phyloP scores from a whole-genome alignment of 2,329 filamentous ascomycete species.

The Magnaporthiopsis rhizophila region DNA sequence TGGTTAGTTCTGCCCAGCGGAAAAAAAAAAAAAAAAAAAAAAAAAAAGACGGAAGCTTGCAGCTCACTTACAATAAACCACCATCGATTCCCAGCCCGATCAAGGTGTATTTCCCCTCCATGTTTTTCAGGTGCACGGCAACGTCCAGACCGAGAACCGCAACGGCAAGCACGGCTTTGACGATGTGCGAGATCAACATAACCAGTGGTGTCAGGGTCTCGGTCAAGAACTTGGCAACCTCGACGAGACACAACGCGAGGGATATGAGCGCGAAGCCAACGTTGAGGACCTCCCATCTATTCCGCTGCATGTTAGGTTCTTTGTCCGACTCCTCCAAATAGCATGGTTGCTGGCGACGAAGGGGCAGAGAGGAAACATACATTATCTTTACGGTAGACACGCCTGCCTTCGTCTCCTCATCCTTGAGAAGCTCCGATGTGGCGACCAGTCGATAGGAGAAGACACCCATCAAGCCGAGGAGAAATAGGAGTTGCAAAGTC shows the following conservation, averaged over 20 bases:
- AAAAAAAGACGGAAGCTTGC: conserved; percentile 4
- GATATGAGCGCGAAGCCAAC: conserved; percentile 39
- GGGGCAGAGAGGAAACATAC: conserved; percentile 28
- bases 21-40: no score
- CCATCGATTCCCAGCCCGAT: conserved; percentile 41
- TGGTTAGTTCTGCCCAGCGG: background rate
- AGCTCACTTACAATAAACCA: conserved; percentile 36
- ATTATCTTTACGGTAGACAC: conserved; percentile 39
- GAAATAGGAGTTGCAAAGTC: conserved; percentile 37
- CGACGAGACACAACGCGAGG: conserved; percentile 35
- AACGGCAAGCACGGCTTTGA: conserved; percentile 39
- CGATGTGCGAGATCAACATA: conserved; percentile 41
- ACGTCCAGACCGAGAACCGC: conserved; percentile 43
- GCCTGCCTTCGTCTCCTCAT: conserved; percentile 29
- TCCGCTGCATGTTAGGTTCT: background rate
- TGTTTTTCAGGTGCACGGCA: conserved; percentile 37
- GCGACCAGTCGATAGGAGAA: conserved; percentile 45
- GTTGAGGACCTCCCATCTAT: conserved; percentile 47
- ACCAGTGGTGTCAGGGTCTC: conserved; percentile 46
- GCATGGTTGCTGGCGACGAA: background rate
- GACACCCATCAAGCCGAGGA: conserved; percentile 39
- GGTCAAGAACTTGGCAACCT: conserved; percentile 30
- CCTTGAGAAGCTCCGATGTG: conserved; percentile 34
- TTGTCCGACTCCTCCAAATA: background rate
- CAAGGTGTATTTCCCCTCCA: conserved; percentile 38